Conservation (phyloP, 768 basidiomycete species). For the Phylloporus scabripes region DNA sequence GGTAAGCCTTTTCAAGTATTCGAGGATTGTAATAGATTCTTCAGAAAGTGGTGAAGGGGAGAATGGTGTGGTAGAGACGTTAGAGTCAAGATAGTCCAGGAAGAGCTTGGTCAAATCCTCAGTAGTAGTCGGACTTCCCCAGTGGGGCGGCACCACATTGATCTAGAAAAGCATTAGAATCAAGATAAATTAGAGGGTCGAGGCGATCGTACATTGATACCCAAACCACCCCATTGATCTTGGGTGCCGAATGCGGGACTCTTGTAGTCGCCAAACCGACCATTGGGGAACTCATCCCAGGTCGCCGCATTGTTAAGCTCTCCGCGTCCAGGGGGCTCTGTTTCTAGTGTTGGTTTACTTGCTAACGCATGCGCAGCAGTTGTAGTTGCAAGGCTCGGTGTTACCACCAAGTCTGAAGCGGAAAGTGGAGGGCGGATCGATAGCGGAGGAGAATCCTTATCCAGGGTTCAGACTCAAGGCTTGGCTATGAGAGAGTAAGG, state of each 20-base stretch:
- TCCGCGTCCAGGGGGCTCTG: slow-evolving; percentile 56
- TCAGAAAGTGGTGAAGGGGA: slow-evolving; percentile 73
- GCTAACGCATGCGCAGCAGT: slow-evolving; percentile 55
- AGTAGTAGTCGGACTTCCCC: slow-evolving; percentile 60
- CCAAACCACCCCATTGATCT: slow-evolving; percentile 71
- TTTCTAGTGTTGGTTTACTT: slow-evolving; percentile 42
- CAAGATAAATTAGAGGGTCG: not conserved
- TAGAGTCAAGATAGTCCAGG: slow-evolving; percentile 70
- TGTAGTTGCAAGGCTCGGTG: slow-evolving; percentile 59
- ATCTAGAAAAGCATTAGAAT: slow-evolving; percentile 38
- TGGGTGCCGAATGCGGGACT: slow-evolving; percentile 90
- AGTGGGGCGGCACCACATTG: slow-evolving; percentile 56
- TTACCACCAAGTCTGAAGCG: slow-evolving; percentile 44
- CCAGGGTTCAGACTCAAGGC: slow-evolving; percentile 3
- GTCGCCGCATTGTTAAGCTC: slow-evolving; percentile 72
- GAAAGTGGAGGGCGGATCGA: slow-evolving; percentile 25
- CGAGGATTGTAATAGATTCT: slow-evolving; percentile 79
- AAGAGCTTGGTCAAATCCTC: slow-evolving; percentile 77
- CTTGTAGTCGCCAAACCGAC: slow-evolving; percentile 95
- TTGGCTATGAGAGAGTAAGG: slow-evolving; percentile 4
- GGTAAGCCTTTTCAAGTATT: slow-evolving; percentile 72
- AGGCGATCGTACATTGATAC: slow-evolving; percentile 44
- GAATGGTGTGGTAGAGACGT: slow-evolving; percentile 79
- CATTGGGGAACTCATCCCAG: slow-evolving; percentile 98
- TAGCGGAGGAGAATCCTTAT: slow-evolving; percentile 39